Conservation (phyloP, 768 basidiomycete genomes). For the Lentinula raphanica region DNA sequence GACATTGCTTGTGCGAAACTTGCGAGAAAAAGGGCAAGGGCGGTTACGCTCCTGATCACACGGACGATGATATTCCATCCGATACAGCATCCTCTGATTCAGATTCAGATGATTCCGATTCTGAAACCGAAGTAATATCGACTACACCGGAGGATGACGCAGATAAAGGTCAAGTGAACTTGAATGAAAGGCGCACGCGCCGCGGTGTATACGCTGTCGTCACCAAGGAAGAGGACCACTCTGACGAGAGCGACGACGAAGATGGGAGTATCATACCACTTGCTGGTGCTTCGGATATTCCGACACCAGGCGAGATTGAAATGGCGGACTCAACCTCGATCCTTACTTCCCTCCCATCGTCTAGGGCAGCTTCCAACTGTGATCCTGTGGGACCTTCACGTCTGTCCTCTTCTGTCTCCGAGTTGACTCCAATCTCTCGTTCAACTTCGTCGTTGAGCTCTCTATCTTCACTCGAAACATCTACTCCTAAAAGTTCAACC, state of each 20-base stretch:
- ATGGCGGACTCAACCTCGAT: constrained; percentile 44
- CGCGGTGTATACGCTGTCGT: constrained; percentile 77
- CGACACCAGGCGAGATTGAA: constrained; percentile 51
- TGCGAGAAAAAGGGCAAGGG: constrained; percentile 75
- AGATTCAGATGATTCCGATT: constrained; percentile 42
- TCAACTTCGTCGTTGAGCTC: constrained; percentile 40
- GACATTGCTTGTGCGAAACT: constrained; percentile 80
- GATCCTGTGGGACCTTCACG: constrained; percentile 6
- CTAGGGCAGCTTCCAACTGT: constrained; percentile 29
- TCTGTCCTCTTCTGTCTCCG: background rate
- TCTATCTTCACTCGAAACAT: constrained; percentile 29
- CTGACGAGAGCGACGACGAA: constrained; percentile 55
- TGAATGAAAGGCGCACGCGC: constrained; percentile 77
- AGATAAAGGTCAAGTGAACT: constrained; percentile 42
- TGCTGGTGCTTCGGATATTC: constrained; percentile 40
- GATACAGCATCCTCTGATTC: constrained; percentile 47
- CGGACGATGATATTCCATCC: constrained; percentile 42
- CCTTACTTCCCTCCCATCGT: constrained; percentile 37
- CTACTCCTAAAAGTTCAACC: constrained; percentile 32
- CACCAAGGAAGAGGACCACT: constrained; percentile 49
- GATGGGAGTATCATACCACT: constrained; percentile 42
- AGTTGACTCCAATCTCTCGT: constrained; percentile 16
- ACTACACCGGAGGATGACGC: constrained; percentile 23
- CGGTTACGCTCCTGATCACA: constrained; percentile 62
- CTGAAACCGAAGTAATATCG: constrained; percentile 25